Evolutionary conservation across 768 basidiomycete genomes (phyloP), one percentile per base, ranked within the genome.

Genomic region (Crepidotus variabilis): DNA sequence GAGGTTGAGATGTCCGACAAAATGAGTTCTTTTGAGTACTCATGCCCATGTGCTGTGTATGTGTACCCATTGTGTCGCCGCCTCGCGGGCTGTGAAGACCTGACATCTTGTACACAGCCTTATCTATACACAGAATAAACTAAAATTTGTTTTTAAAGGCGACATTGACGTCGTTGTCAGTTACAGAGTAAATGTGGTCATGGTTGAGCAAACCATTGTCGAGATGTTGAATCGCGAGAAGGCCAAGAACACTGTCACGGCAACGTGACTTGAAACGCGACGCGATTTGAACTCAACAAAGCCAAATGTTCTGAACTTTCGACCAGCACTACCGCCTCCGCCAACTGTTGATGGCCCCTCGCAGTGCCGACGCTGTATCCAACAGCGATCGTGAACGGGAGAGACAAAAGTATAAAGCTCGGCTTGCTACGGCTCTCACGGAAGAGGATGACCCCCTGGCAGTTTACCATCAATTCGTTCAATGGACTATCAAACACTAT

Each of bases 361-460:
- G 65, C 32, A 22, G 54, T 32, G 56, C 49, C 52, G 62, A 63
- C 33, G 49, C 49, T 7, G 24, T 48, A 51, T 59, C 62, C 14
- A 58, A 28, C 43, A 34, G 58, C 18, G 70, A 71, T 54, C 61
- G 68, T 34, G 73, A 75, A 51, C 61, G 60, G 43, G 69, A 78
- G 57, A 69, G 75, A 35, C 70, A 72, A 52, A 63, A 63, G 56
- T 76, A 74, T 56, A 69, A 65, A 53, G 68, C 71, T 7, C 67
- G 71, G 47, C 67, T 92, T 32, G 74, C 70, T 6, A 78, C 76
- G 34, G 84, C 84, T 0, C 74, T 85, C 14, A 75, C 75, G 11
- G 88, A 90, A 59, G 91, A 92, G 56, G 88, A 89, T 59, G 97
- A 98, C 66, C 89, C 94, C 2, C 80, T 98, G 22, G 87, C 89